Conservation (phyloP, 2,329 filamentous ascomycete species). For the Dichotomopilus funicola region DNA sequence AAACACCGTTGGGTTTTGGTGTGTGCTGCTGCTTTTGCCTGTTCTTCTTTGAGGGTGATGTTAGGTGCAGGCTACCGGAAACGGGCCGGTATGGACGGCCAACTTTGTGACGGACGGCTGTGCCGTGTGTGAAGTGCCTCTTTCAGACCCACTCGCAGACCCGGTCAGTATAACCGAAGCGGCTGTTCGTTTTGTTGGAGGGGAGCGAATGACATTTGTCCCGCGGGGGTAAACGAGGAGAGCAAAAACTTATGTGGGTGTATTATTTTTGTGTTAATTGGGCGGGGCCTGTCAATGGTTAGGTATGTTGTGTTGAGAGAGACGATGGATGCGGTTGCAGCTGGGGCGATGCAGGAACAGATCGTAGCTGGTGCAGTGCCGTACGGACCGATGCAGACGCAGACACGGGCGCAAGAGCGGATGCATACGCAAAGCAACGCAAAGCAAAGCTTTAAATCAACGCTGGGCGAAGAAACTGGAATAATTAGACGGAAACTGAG, state of each 20-base stretch:
- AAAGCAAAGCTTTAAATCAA: too few relatives aligned
- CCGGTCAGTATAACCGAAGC: constrained; percentile 22
- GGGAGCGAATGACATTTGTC: background rate
- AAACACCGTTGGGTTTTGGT: constrained; percentile 12
- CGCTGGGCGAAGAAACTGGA: background rate
- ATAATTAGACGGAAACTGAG: background rate
- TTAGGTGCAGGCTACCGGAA: constrained; percentile 1
- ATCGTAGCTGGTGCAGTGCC: too few relatives aligned
- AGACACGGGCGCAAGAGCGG: too few relatives aligned
- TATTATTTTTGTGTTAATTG: background rate
- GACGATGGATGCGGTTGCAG: too few relatives aligned
- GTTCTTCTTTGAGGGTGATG: constrained; percentile 1
- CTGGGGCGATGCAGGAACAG: too few relatives aligned
- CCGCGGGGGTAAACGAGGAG: background rate
- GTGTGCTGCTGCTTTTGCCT: constrained; percentile 8
- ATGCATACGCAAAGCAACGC: too few relatives aligned
- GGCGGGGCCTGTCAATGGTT: background rate
- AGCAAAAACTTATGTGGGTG: background rate
- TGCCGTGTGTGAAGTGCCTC: constrained; percentile 19
- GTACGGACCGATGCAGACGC: too few relatives aligned
- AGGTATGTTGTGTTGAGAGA: too few relatives aligned
- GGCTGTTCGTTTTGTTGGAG: constrained; percentile 17
- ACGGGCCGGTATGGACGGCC: constrained; percentile 14
- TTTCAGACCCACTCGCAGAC: constrained; percentile 14
- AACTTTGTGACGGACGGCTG: constrained; percentile 15